Evolutionary conservation across 2,329 filamentous ascomycete species (phyloP).

Genomic region (Coniochaeta hoffmannii): DNA sequence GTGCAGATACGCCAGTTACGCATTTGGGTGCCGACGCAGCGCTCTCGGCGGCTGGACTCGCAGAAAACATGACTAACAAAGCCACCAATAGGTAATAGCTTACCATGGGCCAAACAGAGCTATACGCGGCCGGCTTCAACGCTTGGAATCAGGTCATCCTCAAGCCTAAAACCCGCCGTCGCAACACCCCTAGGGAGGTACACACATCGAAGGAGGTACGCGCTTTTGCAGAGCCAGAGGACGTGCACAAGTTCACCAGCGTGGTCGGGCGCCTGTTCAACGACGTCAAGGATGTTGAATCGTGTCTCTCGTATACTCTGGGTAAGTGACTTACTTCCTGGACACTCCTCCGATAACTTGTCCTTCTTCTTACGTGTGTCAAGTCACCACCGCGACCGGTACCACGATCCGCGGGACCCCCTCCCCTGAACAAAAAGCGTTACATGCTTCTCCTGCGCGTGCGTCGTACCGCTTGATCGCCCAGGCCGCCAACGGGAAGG

Average conservation of each 20-base stretch:
- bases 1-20: background rate
- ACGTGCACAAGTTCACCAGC: slow-evolving; percentile 27
- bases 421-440: background rate
- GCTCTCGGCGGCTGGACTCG: background rate
- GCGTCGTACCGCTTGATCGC: slow-evolving; percentile 6
- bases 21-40: background rate
- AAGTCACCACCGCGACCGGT: background rate
- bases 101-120: slow-evolving; percentile 26
- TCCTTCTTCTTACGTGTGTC: background rate
- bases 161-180: background rate
- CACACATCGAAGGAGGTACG: no score
- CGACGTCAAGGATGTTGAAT: slow-evolving; percentile 24
- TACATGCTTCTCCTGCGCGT: background rate
- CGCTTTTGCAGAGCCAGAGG: no score
- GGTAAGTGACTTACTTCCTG: slow-evolving; percentile 28
- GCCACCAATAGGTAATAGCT: background rate
- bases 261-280: slow-evolving; percentile 25
- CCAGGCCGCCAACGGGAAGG: slow-evolving; percentile 19
- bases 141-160: slow-evolving; percentile 49
- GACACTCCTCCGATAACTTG: slow-evolving; percentile 4
- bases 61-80: background rate
- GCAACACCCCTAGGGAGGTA: no score
- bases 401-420: background rate
- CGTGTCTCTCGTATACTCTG: slow-evolving; percentile 36
- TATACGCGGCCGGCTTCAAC: slow-evolving; percentile 51